These are phyloP conservation scores for Globisporangium viniferum DNA, from an alignment of 352 stramenopile genomes.

Conservation along the genomic window DNA sequence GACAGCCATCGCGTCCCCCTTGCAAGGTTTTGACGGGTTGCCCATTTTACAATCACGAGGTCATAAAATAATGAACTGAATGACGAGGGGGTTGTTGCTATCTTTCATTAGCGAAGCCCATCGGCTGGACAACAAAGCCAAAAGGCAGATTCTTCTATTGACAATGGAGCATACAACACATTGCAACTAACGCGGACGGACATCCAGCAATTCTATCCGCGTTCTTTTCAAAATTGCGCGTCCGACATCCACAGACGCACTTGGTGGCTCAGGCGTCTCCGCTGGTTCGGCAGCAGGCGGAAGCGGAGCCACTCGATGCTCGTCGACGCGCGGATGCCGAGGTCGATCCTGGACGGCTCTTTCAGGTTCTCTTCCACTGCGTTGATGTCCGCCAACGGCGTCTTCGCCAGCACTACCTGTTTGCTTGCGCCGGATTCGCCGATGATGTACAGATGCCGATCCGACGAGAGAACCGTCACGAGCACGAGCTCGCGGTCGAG, in stretches of 20 bases:
- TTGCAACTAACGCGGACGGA: neutral
- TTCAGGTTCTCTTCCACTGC: constrained; percentile 69
- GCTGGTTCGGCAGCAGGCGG: constrained; percentile 45
- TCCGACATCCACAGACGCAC: constrained; percentile 51
- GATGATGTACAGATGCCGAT: constrained; percentile 52
- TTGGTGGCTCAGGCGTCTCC: constrained; percentile 58
- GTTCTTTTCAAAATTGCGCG: constrained; percentile 16
- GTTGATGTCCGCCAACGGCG: constrained; percentile 45
- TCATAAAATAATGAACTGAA: neutral
- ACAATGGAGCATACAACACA: neutral
- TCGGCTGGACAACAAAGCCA: neutral
- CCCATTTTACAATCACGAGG: neutral
- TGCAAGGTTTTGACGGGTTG: neutral
- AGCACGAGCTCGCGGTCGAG: constrained; percentile 21
- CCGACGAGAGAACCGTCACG: constrained; percentile 51
- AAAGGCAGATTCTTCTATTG: neutral
- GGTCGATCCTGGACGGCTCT: constrained; percentile 57
- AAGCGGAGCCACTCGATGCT: constrained; percentile 58
- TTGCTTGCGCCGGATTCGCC: constrained; percentile 33
- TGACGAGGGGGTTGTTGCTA: neutral
- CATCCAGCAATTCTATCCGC: neutral
- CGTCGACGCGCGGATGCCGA: constrained; percentile 39
- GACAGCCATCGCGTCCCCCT: neutral
- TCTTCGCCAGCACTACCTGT: constrained; percentile 45
- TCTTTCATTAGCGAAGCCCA: neutral